phyloP scores from a whole-genome alignment of 2,329 filamentous ascomycete species.

The Aspergillus terreus region DNA sequence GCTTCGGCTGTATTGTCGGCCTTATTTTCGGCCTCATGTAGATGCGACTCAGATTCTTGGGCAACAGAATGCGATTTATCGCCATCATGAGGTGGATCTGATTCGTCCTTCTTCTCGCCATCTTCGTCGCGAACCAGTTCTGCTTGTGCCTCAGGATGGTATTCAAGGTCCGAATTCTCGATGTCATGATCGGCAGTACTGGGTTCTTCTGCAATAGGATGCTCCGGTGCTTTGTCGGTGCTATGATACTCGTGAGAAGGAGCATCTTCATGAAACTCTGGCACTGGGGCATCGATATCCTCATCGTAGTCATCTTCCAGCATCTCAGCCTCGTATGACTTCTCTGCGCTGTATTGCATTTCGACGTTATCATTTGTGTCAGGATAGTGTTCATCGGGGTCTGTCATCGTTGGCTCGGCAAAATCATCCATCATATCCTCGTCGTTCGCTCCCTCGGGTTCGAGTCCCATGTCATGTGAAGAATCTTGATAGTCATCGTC shows the following conservation, averaged over 20 bases:
- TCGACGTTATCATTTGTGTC: slow-evolving; percentile 27
- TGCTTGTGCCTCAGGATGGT: not conserved
- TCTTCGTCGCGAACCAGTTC: not conserved
- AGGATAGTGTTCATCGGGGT: slow-evolving; percentile 28
- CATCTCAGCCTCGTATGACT: slow-evolving; percentile 39
- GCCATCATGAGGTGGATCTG: not conserved
- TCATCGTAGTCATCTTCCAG: slow-evolving; percentile 37
- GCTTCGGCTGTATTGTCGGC: slow-evolving; percentile 4
- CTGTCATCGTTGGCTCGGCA: slow-evolving; percentile 37
- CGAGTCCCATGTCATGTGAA: slow-evolving; percentile 28
- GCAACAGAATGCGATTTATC: slow-evolving; percentile 6
- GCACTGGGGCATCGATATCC: slow-evolving; percentile 29
- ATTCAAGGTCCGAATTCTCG: not conserved
- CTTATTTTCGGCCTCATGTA: not conserved
- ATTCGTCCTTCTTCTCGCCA: slow-evolving; percentile 1
- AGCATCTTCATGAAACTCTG: slow-evolving; percentile 6
- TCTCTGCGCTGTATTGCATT: slow-evolving; percentile 26
- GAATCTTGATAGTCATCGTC: slow-evolving; percentile 35
- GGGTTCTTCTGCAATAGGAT: not conserved
- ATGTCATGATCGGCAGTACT: slow-evolving; percentile 1
- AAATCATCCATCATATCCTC: slow-evolving; percentile 48
- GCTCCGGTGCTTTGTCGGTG: not conserved
- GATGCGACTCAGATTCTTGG: slow-evolving; percentile 8
- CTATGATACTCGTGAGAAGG: slow-evolving; percentile 4
- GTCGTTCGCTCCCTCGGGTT: slow-evolving; percentile 31